Evolutionary conservation across 163 green algal genomes (phyloP).

Genomic region (Coccomyxa subellipsoidea): DNA sequence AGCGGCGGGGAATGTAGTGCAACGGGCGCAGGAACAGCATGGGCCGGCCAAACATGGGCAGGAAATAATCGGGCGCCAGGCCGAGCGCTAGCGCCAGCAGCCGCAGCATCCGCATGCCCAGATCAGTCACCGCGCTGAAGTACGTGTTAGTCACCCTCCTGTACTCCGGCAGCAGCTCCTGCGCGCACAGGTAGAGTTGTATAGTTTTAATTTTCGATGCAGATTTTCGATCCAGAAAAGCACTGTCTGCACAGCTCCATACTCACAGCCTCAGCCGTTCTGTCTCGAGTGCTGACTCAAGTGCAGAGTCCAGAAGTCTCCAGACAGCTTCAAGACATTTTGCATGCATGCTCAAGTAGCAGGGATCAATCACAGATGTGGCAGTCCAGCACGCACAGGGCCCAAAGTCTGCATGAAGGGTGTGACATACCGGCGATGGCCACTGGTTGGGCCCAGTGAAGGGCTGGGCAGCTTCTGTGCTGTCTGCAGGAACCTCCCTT

Average conservation of each 20-base stretch:
- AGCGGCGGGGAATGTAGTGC: slow-evolving; percentile 58
- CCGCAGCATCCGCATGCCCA: slow-evolving; percentile 49
- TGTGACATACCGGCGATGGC: slow-evolving; percentile 37
- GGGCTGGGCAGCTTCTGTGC: slow-evolving; percentile 40
- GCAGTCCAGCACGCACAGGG: too few relatives aligned
- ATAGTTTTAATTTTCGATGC: too few relatives aligned
- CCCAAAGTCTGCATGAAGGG: too few relatives aligned
- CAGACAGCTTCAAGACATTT: too few relatives aligned
- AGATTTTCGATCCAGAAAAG: too few relatives aligned
- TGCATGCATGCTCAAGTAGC: too few relatives aligned
- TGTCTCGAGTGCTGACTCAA: too few relatives aligned
- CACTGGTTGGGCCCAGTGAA: slow-evolving; percentile 83
- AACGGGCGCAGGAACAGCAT: slow-evolving; percentile 76
- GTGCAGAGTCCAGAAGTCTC: too few relatives aligned
- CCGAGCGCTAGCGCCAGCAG: slow-evolving; percentile 68
- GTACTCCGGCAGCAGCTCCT: slow-evolving; percentile 42
- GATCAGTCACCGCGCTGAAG: slow-evolving; percentile 16
- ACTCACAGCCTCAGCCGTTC: too few relatives aligned
- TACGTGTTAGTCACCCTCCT: slow-evolving; percentile 29
- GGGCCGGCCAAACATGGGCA: slow-evolving; percentile 57
- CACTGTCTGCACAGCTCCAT: too few relatives aligned
- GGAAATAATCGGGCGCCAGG: slow-evolving; percentile 67
- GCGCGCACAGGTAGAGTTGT: too few relatives aligned
- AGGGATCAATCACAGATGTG: too few relatives aligned
- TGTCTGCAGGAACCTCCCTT: slow-evolving; percentile 29